Conservation (phyloP, 805 yeast species). For the Komagataella populi region DNA sequence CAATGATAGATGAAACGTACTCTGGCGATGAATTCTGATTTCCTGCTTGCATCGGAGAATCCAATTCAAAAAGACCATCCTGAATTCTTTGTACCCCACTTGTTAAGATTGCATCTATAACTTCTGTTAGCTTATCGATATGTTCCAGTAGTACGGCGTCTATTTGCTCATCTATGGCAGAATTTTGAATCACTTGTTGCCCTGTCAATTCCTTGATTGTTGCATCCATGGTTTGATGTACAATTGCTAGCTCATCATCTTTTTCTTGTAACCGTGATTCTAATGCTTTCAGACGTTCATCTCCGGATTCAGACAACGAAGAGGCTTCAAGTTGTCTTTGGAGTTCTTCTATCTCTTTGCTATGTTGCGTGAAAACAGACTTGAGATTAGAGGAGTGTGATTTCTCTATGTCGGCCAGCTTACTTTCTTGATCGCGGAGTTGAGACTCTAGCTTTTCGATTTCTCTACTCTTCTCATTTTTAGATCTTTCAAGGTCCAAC, state of each 20-base stretch:
- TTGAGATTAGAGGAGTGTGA: slow-evolving; percentile 51
- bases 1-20: slow-evolving; percentile 53
- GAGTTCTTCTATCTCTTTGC: slow-evolving; percentile 43
- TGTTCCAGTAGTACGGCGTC: slow-evolving; percentile 36
- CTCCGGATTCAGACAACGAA: slow-evolving; percentile 8
- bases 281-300: slow-evolving; percentile 15
- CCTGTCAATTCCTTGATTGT: slow-evolving; percentile 49
- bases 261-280: slow-evolving; percentile 42
- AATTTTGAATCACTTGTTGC: slow-evolving; percentile 30
- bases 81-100: slow-evolving; percentile 65
- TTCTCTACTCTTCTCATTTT: slow-evolving; percentile 51
- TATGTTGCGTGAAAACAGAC: slow-evolving; percentile 45
- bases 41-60: slow-evolving; percentile 74
- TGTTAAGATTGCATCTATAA: slow-evolving; percentile 58
- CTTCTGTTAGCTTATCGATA: slow-evolving; percentile 29
- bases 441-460: slow-evolving; percentile 54
- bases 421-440: slow-evolving; percentile 43
- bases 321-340: slow-evolving; percentile 20
- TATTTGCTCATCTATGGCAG: slow-evolving; percentile 43
- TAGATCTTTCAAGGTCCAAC: slow-evolving; percentile 60
- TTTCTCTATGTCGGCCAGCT: slow-evolving; percentile 46
- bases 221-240: slow-evolving; percentile 68
- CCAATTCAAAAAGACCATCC: slow-evolving; percentile 54
- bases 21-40: slow-evolving; percentile 65
- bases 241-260: slow-evolving; percentile 67